phyloP scores from a whole-genome alignment of 768 basidiomycete genomes.

The Rhizopogon vinicolor region DNA sequence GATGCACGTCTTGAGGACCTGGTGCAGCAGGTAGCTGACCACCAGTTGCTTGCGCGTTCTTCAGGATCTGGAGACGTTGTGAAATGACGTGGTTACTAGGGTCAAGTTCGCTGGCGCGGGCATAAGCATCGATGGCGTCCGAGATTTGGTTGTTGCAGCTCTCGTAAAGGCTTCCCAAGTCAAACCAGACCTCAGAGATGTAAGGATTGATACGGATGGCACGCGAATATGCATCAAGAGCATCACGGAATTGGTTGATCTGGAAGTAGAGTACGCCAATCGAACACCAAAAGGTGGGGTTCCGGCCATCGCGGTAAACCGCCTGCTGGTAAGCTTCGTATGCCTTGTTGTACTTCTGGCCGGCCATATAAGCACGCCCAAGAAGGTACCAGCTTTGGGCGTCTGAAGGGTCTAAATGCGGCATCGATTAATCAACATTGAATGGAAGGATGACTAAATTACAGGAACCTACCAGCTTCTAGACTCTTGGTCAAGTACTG shows the following conservation, averaged over 20 bases:
- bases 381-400: conserved; percentile 99
- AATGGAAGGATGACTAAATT: not conserved
- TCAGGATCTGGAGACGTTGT: conserved; percentile 72
- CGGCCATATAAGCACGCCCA: conserved; percentile 97
- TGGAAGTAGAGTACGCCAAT: conserved; percentile 99
- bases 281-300: conserved; percentile 99
- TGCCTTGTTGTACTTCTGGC: conserved; percentile 98
- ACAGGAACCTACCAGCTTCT: conserved; percentile 70
- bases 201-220: conserved; percentile 99
- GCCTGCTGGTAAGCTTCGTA: conserved; percentile 99
- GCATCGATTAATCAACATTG: not conserved
- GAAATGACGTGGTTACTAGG: conserved; percentile 80
- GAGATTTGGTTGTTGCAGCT: conserved; percentile 98
- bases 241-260: conserved; percentile 99
- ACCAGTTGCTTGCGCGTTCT: conserved; percentile 73
- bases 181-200: conserved; percentile 80
- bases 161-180: conserved; percentile 95
- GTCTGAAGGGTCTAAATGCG: conserved; percentile 76
- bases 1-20: conserved; percentile 93
- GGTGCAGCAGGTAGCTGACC: conserved; percentile 81
- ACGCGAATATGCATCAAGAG: conserved; percentile 96
- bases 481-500: conserved; percentile 91
- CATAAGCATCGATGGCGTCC: conserved; percentile 98
- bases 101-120: conserved; percentile 91
- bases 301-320: conserved; percentile 97